Evolutionary conservation across 2,329 filamentous ascomycete genomes (phyloP), one percentile per base, ranked within the genome.

Genomic region (Hyphodiscus sp.): DNA sequence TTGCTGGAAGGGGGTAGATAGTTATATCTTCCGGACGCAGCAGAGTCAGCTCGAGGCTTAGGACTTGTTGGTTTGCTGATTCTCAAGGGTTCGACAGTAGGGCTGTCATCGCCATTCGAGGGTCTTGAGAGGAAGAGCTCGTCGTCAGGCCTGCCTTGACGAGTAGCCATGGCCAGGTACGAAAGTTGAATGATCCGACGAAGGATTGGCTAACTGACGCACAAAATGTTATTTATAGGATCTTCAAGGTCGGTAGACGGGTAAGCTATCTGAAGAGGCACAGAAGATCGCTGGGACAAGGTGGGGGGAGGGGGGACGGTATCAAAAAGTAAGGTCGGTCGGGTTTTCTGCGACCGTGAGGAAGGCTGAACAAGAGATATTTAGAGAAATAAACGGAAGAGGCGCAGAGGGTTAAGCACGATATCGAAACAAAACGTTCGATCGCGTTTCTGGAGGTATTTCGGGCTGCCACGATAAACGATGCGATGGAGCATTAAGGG

Each of bases 21-120:
- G 64, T 80, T 82, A 64, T 73, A 75, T 68, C 61, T 61, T 55
- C 60, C 57, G 47, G 68, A 68, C 19, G 65, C 62, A 10, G 67
- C 65, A 26, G 69, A 68, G 38, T 55, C 61, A 48, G 57, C 55
- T 56, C 60, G 59, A 51, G 82, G 82, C 50, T 77, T 77, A 30
- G 85, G 80, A 54, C 84, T 87, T 63, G 83, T 81, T 53, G 85
- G 83, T 71, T 95, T 95, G 74, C 85, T 86, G 69, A 95, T 95
- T 66, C 89, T 83, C 71, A 96, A 72, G 56, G 91, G 91, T 65
- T 88, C 88, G 62, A 95, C 81, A 18, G 87, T 89, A 54, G 90
- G 88, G 64, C 88, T 90, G 64, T 90, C 83, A 45, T 71, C 70
- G 52, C 70, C 73, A 49, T 69, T 63, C 49, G 65, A 66, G n/a